These are phyloP conservation scores for Sanghuangporus weigelae DNA, from an alignment of 1,284 basidiomycete genomes.

Conservation along the genomic window DNA sequence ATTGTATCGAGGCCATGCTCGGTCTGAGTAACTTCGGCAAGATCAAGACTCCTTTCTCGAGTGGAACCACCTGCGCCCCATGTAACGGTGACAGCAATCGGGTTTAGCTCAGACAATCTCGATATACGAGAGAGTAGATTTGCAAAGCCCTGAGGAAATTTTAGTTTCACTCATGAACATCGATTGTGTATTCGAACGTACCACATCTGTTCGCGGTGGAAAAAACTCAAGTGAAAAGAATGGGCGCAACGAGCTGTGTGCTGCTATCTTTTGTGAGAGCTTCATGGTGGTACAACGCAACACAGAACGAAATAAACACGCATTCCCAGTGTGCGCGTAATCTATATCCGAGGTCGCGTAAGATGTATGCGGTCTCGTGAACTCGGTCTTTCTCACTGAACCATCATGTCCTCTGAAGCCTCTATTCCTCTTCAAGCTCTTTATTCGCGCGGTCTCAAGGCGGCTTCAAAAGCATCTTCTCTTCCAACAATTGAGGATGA, in stretches of 20 bases:
- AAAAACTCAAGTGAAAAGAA: conserved; percentile 95
- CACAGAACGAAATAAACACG: background rate
- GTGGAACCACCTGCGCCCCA: conserved; percentile 98
- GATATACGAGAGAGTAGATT: conserved; percentile 81
- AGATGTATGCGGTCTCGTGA: background rate
- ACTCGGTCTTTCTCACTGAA: background rate
- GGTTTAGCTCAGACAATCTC: conserved; percentile 63
- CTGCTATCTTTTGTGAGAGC: conserved; percentile 57
- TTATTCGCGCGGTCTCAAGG: conserved; percentile 39
- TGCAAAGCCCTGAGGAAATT: conserved; percentile 62
- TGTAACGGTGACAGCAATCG: conserved; percentile 83
- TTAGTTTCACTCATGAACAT: conserved; percentile 11
- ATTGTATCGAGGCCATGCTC: conserved; percentile 80
- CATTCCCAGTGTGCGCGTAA: background rate
- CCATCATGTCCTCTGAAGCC: conserved; percentile 16
- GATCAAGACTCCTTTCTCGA: conserved; percentile 81
- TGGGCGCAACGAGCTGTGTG: conserved; percentile 40
- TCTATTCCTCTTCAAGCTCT: conserved; percentile 31
- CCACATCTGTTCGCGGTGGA: conserved; percentile 88
- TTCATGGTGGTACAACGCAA: conserved; percentile 46
- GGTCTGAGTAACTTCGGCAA: conserved; percentile 68
- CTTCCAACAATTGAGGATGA: conserved; percentile 43
- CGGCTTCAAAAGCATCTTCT: conserved; percentile 38
- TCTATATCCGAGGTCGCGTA: background rate
- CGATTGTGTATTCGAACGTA: conserved; percentile 25